Percentiles rank a stretch among this genome's conserved stretches.
Conservation (phyloP, 257 asterid genomes). For the Nyctanthes arbortristis region DNA sequence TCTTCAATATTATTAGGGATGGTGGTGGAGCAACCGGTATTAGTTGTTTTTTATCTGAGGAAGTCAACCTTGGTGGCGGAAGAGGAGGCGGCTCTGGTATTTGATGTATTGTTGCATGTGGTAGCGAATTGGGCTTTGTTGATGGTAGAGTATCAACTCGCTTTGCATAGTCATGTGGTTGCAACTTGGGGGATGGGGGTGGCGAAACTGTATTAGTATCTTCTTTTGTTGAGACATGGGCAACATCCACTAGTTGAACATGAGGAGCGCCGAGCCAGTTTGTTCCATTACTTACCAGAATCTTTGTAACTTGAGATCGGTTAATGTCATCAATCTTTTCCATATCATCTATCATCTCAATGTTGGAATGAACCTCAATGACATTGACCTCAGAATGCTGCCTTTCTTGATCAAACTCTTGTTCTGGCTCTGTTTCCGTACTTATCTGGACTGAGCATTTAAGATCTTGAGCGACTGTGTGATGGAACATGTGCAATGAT, state of each 20-base stretch:
- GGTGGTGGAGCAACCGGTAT: constrained; percentile 17
- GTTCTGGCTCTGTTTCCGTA: constrained; percentile 19
- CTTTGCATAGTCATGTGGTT: constrained; percentile 22
- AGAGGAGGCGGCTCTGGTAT: constrained; percentile 17
- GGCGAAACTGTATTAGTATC: constrained; percentile 32
- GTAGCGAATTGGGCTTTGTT: constrained; percentile 12
- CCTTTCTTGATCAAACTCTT: constrained; percentile 16
- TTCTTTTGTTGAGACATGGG: constrained; percentile 7
- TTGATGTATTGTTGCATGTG: constrained; percentile 15
- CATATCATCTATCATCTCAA: constrained; percentile 37
- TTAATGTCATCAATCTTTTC: constrained; percentile 31
- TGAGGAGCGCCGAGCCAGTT: constrained; percentile 4
- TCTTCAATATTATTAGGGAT: background rate
- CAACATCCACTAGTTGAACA: constrained; percentile 20
- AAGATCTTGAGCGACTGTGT: constrained; percentile 45
- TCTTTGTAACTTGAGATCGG: constrained; percentile 23
- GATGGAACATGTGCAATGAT: constrained; percentile 73
- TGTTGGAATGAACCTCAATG: constrained; percentile 28
- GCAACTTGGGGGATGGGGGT: constrained; percentile 29
- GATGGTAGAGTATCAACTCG: background rate
- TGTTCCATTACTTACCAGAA: constrained; percentile 18
- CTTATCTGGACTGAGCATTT: constrained; percentile 30
- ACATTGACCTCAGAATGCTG: constrained; percentile 24
- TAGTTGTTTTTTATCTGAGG: constrained; percentile 6
- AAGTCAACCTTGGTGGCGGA: background rate